A percentile compares a stretch with the other conserved stretches of the same genome.
Evolutionary conservation across 495 filamentous ascomycete species (phyloP).

Genomic region (Penicillium desertorum): DNA sequence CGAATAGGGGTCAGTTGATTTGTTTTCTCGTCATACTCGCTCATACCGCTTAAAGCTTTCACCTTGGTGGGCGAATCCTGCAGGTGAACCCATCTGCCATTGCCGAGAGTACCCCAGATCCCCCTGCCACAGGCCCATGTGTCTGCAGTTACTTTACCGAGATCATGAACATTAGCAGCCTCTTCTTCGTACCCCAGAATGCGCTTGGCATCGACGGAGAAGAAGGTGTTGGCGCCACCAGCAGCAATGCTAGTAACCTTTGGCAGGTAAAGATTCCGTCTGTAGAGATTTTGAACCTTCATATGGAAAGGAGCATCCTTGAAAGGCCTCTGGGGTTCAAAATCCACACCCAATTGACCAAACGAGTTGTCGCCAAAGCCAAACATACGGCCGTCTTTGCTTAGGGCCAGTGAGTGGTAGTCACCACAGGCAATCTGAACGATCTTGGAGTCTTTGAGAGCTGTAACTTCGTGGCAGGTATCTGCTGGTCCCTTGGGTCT

Average conservation of each 20-base stretch:
- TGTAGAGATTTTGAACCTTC: slow-evolving; percentile 68
- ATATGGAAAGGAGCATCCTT: slow-evolving; percentile 69
- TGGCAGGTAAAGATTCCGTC: slow-evolving; percentile 55
- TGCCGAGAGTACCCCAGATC: slow-evolving; percentile 79
- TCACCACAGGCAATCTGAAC: slow-evolving; percentile 78
- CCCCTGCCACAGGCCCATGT: slow-evolving; percentile 85
- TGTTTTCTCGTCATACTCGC: slow-evolving; percentile 76
- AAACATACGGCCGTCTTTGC: slow-evolving; percentile 74
- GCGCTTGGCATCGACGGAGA: slow-evolving; percentile 75
- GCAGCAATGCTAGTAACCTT: slow-evolving; percentile 73
- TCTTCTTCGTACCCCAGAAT: slow-evolving; percentile 49
- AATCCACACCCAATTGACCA: slow-evolving; percentile 82
- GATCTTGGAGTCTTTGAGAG: slow-evolving; percentile 63
- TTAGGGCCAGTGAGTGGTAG: slow-evolving; percentile 77
- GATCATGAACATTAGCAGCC: slow-evolving; percentile 35
- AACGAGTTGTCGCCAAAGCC: slow-evolving; percentile 86
- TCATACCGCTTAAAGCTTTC: slow-evolving; percentile 75
- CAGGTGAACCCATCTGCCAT: slow-evolving; percentile 85
- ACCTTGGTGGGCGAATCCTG: slow-evolving; percentile 78
- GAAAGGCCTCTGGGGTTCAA: slow-evolving; percentile 55
- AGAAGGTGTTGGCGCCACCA: slow-evolving; percentile 82
- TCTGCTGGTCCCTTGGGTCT: slow-evolving; percentile 78
- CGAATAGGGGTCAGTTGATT: slow-evolving; percentile 74
- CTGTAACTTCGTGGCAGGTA: slow-evolving; percentile 69
- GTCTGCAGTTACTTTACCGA: slow-evolving; percentile 63